Evolutionary conservation across 441 rosid species (phyloP), one percentile per base, ranked within the genome.

Genomic region (Pelargonium exstipulatum): DNA sequence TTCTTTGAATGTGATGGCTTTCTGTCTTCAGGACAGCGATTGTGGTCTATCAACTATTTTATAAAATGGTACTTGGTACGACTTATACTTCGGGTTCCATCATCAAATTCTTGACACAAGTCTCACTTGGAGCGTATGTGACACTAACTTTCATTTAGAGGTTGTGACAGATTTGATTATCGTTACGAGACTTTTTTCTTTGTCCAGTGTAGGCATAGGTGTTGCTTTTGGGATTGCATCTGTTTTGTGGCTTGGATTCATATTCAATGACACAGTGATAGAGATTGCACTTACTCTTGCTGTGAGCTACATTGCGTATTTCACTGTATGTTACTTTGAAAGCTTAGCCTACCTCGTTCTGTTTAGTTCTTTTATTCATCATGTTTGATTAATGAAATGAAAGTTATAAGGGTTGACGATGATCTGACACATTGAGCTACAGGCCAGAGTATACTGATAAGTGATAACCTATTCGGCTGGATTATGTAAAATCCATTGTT

Each of bases 1-100:
- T 71, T 80, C 68, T 69, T 72, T 78, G 65, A 73, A 65, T 64
- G 71, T 12, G 7, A 32, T 73, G 71, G 16, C 10, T 75, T 67
- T 67, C 65, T 63, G 58, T 80, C 40, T 77, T 68, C 94, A 94
- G 98, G 83, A 85, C 91, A 65, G 95, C 97, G 67, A 90, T 91
- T 65, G 98, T 91, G 77, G 88, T 91, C 77, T 94, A 85, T 69
- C 98, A 90, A 84, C 85, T 94, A 72, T 90, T 91, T 74, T 85
- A 37, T 76, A 88, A 82, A 76, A 88, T 94, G 93, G 96, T 90
- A 75, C 81, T 88, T 70, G 97, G 97, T n/a, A 64, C 73, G 71
- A 85, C 83, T 79, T 86, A 77, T 73, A 80, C 62, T 46, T 79
- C 83, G 85, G 85, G 64, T 57, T 76, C 83, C 71, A 85, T 94